Evolutionary conservation across 148 eudicot genomes (phyloP), one percentile per base, ranked within the genome.

Genomic region (Camellia lanceoleosa): DNA sequence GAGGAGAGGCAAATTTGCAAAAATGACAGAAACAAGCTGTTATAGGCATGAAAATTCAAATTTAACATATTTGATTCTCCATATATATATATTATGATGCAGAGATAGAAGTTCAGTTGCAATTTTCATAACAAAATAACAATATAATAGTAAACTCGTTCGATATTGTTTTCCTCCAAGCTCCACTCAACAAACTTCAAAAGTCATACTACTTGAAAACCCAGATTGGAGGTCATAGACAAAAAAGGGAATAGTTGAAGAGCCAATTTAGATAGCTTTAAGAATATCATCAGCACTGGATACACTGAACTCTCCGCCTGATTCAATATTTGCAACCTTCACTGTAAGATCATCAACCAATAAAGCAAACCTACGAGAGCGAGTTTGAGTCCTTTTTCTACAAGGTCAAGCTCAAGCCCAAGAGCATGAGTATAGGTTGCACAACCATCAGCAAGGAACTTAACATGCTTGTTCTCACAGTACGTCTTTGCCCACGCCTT

Each of bases 401-500:
- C 7, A 13, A 80, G 86, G 68, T 84, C 86, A 77, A 84, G 86
- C 80, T 76, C 83, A 51, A 84, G 78, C 2, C 83, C 86, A 7
- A 80, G 75, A 41, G 83, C 86, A 12, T 80, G 68, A 62, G 86
- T 83, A 69, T 83, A 83, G 20, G 44, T 75, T 13, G 65, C 83
- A 19, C 83, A 83, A 51, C 86, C 86, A 72, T 84, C 86, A 0
- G 83, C 83, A 3, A 80, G 81, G 47, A 84, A 80, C 80, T 84
- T 80, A 51, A 80, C 86, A 65, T 80, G 74, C 78, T 84, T 84
- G 71, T 76, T 75, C 10, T 84, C 83, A 0, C 81, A 74, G 54
- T 4, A 80, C 5, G 83, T 76, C 74, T 84, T 80, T n/a, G 75
- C 73, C 86, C 80, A 84, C 15, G 79, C 80, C 80, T 80, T 80